Conservation (phyloP, 78 protist species). For the Chrysochromulina parva region DNA sequence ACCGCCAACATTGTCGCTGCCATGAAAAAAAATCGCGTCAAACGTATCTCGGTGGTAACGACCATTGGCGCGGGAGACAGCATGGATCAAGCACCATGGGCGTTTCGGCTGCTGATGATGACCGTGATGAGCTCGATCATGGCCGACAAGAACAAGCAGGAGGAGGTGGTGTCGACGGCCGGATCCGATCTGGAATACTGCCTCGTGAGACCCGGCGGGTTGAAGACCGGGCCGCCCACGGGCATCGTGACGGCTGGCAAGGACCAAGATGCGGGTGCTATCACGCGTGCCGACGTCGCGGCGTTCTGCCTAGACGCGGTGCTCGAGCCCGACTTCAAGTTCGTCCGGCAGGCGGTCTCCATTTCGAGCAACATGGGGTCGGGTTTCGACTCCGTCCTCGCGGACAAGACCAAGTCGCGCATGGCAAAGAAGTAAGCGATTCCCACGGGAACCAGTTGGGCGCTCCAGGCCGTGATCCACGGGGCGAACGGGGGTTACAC, state of each 20-base stretch:
- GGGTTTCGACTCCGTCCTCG: neutral
- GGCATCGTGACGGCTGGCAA: neutral
- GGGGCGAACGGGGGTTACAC: too few species aligned
- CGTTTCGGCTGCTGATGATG: neutral
- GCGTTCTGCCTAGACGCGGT: slow-evolving; percentile 35
- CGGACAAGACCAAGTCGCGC: neutral
- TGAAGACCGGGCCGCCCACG: neutral
- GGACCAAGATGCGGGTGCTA: neutral
- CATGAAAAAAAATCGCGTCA: neutral
- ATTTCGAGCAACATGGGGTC: neutral
- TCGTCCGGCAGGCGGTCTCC: neutral
- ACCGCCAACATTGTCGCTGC: slow-evolving; percentile 16
- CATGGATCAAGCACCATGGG: neutral
- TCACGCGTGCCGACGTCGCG: slow-evolving; percentile 38
- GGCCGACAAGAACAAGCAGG: slow-evolving; percentile 38
- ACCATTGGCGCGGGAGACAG: slow-evolving; percentile 41
- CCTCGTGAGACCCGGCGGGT: slow-evolving; percentile 35
- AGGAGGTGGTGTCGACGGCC: neutral
- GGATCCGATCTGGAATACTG: slow-evolving; percentile 17
- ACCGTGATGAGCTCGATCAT: neutral
- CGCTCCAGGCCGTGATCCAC: too few species aligned
- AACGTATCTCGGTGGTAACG: slow-evolving; percentile 37
- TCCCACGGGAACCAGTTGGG: too few species aligned
- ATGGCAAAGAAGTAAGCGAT: neutral
- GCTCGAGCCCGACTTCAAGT: neutral